A percentile compares a stretch with the other conserved stretches of the same genome.
phyloP scores from a whole-genome alignment of 805 yeast genomes.

The Ascoidea rubescens region DNA sequence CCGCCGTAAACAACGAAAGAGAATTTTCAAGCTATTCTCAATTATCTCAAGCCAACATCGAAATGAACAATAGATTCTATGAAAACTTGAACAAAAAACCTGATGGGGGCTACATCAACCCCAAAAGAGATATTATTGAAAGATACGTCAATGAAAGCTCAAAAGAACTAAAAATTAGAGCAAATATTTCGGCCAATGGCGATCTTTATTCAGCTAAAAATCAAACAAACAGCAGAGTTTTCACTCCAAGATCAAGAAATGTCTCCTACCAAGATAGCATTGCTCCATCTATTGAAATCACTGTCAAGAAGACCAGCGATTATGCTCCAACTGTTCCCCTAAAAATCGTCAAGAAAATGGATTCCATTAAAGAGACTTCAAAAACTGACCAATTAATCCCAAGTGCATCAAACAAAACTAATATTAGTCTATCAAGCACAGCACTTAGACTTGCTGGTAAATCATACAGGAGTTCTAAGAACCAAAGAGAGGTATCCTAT shows the following conservation, averaged over 20 bases:
- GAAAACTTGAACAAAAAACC: background rate
- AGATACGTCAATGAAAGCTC: background rate
- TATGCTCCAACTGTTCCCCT: background rate
- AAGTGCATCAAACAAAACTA: background rate
- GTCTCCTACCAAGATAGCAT: background rate
- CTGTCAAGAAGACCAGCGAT: background rate
- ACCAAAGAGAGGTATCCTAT: background rate
- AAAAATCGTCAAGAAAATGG: too few species aligned
- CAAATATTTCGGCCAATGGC: background rate
- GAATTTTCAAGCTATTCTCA: background rate
- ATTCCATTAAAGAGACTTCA: too few species aligned
- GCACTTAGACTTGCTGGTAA: background rate
- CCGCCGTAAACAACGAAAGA: background rate
- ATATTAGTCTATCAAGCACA: background rate
- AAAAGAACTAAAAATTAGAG: background rate
- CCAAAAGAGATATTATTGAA: background rate
- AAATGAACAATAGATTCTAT: background rate
- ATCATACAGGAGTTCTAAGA: background rate
- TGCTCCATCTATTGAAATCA: background rate
- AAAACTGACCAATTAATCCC: background rate
- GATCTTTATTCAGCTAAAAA: background rate
- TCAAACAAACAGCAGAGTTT: background rate
- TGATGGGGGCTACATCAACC: background rate
- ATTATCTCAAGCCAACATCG: background rate
- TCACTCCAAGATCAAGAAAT: background rate